These are phyloP conservation scores for Cryphonectria radicalis DNA, from an alignment of 2,329 filamentous ascomycete genomes.

Conservation along the genomic window DNA sequence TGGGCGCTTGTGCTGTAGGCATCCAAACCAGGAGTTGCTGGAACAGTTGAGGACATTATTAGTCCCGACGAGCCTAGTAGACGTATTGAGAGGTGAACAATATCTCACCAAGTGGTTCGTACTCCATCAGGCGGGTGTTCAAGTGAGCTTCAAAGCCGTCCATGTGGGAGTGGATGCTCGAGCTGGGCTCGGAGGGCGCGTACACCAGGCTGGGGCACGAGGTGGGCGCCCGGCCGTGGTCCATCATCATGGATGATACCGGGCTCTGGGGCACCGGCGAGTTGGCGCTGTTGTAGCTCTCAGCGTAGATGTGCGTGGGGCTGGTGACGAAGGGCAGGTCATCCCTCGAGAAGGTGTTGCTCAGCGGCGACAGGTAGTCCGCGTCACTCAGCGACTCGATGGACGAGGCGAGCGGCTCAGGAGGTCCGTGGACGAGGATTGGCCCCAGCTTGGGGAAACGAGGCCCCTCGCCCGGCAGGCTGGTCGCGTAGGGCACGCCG, in stretches of 20 bases:
- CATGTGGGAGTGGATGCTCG: conserved; percentile 63
- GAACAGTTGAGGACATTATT: conserved; percentile 29
- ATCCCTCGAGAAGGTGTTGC: conserved; percentile 57
- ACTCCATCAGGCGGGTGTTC: conserved; percentile 58
- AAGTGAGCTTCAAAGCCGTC: conserved; percentile 62
- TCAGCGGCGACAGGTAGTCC: conserved; percentile 63
- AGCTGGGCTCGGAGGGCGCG: conserved; percentile 63
- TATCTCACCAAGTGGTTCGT: conserved; percentile 60
- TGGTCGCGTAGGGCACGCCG: conserved; percentile 51
- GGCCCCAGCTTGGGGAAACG: conserved; percentile 50
- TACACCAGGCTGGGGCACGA: conserved; percentile 66
- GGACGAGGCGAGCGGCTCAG: conserved; percentile 57
- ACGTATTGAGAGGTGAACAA: conserved; percentile 42
- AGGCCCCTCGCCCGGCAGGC: conserved; percentile 44
- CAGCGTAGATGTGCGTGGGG: conserved; percentile 58
- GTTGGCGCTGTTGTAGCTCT: conserved; percentile 56
- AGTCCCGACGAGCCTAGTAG: conserved; percentile 31
- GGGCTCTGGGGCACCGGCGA: conserved; percentile 62
- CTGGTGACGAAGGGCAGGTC: conserved; percentile 61
- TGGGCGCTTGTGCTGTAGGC: conserved; percentile 55
- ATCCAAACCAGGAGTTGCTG: conserved; percentile 58
- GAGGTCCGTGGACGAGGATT: conserved; percentile 45
- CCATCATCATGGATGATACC: conserved; percentile 58
- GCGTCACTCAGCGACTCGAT: conserved; percentile 65
- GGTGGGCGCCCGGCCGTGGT: conserved; percentile 55